These are phyloP conservation scores for Amesomyces nigricolor DNA, from an alignment of 2,329 filamentous ascomycete genomes.

Conservation along the genomic window DNA sequence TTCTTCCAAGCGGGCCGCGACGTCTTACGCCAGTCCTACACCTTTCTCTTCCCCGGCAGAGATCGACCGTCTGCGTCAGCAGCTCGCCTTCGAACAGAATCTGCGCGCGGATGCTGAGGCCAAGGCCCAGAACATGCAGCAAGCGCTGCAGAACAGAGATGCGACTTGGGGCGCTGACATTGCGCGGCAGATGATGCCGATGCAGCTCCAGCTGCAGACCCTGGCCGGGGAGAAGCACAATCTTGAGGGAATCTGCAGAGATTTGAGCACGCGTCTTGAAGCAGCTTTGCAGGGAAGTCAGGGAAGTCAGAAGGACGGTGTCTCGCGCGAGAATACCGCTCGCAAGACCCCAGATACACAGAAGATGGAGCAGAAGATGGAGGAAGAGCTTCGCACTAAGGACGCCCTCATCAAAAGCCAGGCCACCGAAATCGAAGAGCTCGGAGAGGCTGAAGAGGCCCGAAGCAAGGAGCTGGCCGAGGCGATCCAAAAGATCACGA, in stretches of 20 bases:
- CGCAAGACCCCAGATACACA: background rate
- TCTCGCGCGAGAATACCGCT: background rate
- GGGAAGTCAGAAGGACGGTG: background rate
- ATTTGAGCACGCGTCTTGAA: background rate
- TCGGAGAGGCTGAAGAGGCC: background rate
- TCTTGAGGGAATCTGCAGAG: background rate
- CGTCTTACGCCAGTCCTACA: background rate
- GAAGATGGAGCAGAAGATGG: background rate
- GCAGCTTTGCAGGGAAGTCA: background rate
- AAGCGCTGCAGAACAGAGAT: background rate
- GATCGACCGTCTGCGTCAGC: background rate
- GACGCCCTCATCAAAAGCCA: background rate
- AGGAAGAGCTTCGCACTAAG: background rate
- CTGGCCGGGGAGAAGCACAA: background rate
- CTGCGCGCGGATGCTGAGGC: background rate
- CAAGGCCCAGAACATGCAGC: background rate
- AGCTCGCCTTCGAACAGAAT: background rate
- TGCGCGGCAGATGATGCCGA: background rate
- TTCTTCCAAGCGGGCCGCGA: background rate
- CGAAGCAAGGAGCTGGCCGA: background rate
- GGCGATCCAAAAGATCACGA: background rate
- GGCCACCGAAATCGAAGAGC: background rate
- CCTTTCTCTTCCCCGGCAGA: background rate
- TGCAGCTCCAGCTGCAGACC: slow-evolving; percentile 2
- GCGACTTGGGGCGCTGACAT: background rate